Conservation (phyloP, 768 basidiomycete genomes). For the Hirschioporus abietinus region DNA sequence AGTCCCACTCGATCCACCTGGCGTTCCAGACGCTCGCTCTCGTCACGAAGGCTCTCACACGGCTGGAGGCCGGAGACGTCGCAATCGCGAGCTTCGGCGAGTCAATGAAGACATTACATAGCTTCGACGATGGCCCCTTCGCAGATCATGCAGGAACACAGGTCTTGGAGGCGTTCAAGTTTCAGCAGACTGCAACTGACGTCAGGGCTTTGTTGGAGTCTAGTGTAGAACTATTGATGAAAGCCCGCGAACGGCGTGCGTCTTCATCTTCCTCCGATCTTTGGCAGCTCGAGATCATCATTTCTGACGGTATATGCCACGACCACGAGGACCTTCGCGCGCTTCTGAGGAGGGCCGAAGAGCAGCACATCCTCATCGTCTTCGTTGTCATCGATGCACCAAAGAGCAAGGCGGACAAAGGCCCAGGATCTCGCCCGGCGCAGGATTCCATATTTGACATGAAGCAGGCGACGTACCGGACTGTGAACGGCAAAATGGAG, state of each 20-base stretch:
- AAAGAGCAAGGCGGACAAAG: slow-evolving; percentile 35
- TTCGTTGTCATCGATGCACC: slow-evolving; percentile 95
- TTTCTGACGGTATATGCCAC: slow-evolving; percentile 98
- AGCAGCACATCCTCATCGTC: slow-evolving; percentile 90
- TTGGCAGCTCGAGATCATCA: slow-evolving; percentile 98
- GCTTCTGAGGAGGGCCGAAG: slow-evolving; percentile 77
- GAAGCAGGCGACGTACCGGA: slow-evolving; percentile 87
- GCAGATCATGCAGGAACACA: slow-evolving; percentile 75
- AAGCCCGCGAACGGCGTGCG: slow-evolving; percentile 65
- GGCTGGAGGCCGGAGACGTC: slow-evolving; percentile 94
- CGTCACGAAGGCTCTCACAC: slow-evolving; percentile 83
- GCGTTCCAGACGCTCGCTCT: slow-evolving; percentile 92
- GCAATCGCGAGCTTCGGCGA: slow-evolving; percentile 89
- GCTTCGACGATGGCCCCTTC: slow-evolving; percentile 77
- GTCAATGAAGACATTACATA: slow-evolving; percentile 80
- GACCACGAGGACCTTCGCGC: slow-evolving; percentile 84
- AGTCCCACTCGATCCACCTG: slow-evolving; percentile 86
- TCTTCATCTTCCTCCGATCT: slow-evolving; percentile 72
- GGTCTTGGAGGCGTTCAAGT: slow-evolving; percentile 80
- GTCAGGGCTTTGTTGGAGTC: slow-evolving; percentile 77
- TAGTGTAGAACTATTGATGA: slow-evolving; percentile 67
- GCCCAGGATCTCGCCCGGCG: slow-evolving; percentile 12
- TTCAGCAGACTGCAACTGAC: slow-evolving; percentile 86
- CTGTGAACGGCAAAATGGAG: slow-evolving; percentile 76
- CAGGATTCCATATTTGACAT: slow-evolving; percentile 86